Evolutionary conservation across 2,329 filamentous ascomycete species (phyloP), one percentile per base, ranked within the genome.

Genomic region (Ophiostoma ulmi): DNA sequence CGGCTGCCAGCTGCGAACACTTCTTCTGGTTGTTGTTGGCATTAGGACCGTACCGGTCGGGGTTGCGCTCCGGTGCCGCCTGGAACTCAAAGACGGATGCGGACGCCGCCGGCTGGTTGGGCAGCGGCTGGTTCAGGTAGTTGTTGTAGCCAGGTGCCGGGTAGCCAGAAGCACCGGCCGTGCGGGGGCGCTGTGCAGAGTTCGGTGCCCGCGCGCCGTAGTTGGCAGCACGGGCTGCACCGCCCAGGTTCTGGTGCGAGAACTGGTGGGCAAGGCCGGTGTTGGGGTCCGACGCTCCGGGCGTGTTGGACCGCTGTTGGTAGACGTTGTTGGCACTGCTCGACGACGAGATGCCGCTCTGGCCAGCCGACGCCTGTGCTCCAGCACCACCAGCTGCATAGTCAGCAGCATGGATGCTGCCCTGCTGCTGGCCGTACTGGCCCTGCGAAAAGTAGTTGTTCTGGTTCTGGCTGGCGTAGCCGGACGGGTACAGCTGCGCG

Each of bases 261-360:
- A 98, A 97, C 80, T 99, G 95, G 79, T 97, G 93, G 72, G 94
- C 93, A 65, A 98, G 86, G 39, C 93, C 94, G 76, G 93, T 95
- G 76, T 94, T 96, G 75, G 90, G 91, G 78, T 97, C 93, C 77
- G 74, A 68, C 20, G 87, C 82, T 72, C 85, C 86, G 5, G 87
- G 86, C 3, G 87, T 85, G 76, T 84, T 85, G 75, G 85, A 84
- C 72, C 86, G 82, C 72, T 81, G 82, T 77, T 85, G 85, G 75
- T 86, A 82, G 3, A 74, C 71, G n/a, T 78, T 78, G 72, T 75
- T 76, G 61, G 69, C 65, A 44, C 68, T 70, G 41, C 41, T 35
- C 17, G 71, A 70, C 4, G 71, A 35, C 26, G 69, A n/a, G 10
- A 70, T 52, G 67, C 52, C 52, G 36, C 44, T n/a, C 31, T 63